Base-by-base conservation (phyloP, 2,329 filamentous ascomycete genomes). In the Scedosporium boydii region DNA sequence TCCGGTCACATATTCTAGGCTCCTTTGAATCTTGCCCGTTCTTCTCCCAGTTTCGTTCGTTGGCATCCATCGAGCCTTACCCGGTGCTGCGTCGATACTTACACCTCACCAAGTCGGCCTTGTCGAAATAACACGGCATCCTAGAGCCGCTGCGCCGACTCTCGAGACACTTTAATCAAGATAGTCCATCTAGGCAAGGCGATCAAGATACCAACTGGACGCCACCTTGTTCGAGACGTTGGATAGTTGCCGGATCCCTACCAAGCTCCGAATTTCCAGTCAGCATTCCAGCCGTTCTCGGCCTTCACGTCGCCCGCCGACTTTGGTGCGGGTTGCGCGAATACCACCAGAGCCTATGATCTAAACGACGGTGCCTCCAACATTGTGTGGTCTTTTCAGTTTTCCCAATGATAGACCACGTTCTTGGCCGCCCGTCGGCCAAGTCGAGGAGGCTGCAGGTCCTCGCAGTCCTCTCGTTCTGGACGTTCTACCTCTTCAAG, bases 381-480 rank as follows among this genome's bases (percentile, higher is more conserved):
- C 21, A 1, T 38, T 21, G 58, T 12, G 16, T 16, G 34, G 26
- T 48, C 27, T 59, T 34, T 16, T 23, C 46, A n/a, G 12, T n/a
- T 12, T 51, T 34, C 64, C 68, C 60, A 64, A 86, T 86, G 83
- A 76, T 86, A 86, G 93, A 98, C 76, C 93, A 98, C 80, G 89
- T 97, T 63, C 81, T 98, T 58, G 93, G 93, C 66, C 87, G 91
- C 66, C 93, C 93, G 41, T 97, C 93, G 64, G 87, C 90, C 70
- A 90, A 93, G 77, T 96, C 96, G 70, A 87, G 93, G 66, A 91
- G 96, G 70, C 87, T 96, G 59, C 93, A 98, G 75, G 92, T 99
- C 68, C 84, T 98, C 67, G 88, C 89, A 23, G 95, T 98, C 14
- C 82, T 98, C 62, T 87, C 90, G 0, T 95, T 98, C 71, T 99